phyloP scores from a whole-genome alignment of 768 basidiomycete species.

The Xanthoconium stramineum region DNA sequence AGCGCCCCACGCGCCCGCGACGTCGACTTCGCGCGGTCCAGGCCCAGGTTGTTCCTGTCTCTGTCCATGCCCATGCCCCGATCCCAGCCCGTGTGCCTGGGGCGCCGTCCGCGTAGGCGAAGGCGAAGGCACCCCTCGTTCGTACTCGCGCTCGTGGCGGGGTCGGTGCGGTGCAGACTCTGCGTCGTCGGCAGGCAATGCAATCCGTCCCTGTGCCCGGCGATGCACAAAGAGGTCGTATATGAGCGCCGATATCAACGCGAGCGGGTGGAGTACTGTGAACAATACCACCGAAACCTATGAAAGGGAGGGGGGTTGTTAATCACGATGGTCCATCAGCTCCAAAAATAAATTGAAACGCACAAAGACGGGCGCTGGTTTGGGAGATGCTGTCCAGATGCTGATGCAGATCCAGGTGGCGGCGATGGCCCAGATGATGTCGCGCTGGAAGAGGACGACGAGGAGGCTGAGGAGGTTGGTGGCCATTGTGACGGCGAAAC shows the following conservation, averaged over 20 bases:
- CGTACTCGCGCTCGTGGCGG: neutral
- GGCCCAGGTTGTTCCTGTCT: constrained; percentile 1
- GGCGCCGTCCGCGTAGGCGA: neutral
- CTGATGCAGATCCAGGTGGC: constrained; percentile 72
- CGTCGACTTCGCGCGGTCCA: constrained; percentile 41
- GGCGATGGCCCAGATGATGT: constrained; percentile 73
- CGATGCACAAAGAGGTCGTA: constrained; percentile 30
- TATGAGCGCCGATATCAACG: constrained; percentile 44
- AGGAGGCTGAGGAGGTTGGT: constrained; percentile 60
- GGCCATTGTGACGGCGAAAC: constrained; percentile 62
- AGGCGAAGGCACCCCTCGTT: neutral
- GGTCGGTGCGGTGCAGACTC: neutral
- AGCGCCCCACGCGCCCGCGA: constrained; percentile 38
- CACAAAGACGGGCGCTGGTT: constrained; percentile 64
- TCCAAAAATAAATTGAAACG: constrained; percentile 18
- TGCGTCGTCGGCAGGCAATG: constrained; percentile 41
- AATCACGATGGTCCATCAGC: too few species aligned
- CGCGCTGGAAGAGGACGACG: constrained; percentile 54
- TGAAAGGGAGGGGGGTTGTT: neutral
- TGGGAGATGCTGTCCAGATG: constrained; percentile 58
- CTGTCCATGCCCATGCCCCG: neutral
- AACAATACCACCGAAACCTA: constrained; percentile 63
- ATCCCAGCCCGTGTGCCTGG: neutral
- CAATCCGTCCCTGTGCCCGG: constrained; percentile 38
- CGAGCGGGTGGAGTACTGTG: constrained; percentile 64